A percentile compares a stretch with the other conserved stretches of the same genome.
Conservation (phyloP, 176 grass and related monocot genomes). For the Aegilops speltoides region DNA sequence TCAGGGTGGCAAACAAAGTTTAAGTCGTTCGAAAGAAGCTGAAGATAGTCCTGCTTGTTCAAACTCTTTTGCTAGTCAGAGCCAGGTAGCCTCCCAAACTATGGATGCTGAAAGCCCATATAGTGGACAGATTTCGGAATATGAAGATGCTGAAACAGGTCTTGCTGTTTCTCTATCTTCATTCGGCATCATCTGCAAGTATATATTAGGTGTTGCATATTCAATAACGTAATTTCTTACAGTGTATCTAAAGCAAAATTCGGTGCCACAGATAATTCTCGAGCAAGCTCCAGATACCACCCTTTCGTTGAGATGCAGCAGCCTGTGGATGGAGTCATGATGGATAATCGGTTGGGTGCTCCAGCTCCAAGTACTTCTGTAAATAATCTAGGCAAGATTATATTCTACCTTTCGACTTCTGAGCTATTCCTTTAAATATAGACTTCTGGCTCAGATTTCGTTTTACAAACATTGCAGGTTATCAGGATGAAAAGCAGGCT, state of each 20-base stretch:
- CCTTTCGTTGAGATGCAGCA: slow-evolving; percentile 97
- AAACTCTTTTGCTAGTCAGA: slow-evolving; percentile 85
- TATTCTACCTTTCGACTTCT: not conserved
- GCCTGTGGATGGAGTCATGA: slow-evolving; percentile 82
- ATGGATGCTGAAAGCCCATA: slow-evolving; percentile 87
- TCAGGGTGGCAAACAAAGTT: slow-evolving; percentile 88
- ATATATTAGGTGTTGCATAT: slow-evolving; percentile 62
- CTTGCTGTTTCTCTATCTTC: slow-evolving; percentile 62
- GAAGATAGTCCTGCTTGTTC: slow-evolving; percentile 94
- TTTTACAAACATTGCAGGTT: slow-evolving; percentile 48
- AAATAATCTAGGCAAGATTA: slow-evolving; percentile 68
- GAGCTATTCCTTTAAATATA: not conserved
- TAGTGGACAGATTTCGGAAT: slow-evolving; percentile 92
- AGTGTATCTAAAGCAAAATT: slow-evolving; percentile 95
- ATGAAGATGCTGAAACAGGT: slow-evolving; percentile 99
- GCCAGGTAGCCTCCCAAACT: slow-evolving; percentile 75
- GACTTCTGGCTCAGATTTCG: slow-evolving; percentile 31
- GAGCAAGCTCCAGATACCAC: slow-evolving; percentile 93
- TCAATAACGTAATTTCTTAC: slow-evolving; percentile 60
- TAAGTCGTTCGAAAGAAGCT: slow-evolving; percentile 66
- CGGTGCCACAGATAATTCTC: slow-evolving; percentile 91
- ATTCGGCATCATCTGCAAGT: slow-evolving; percentile 60
- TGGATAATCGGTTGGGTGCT: slow-evolving; percentile 43
- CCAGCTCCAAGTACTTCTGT: slow-evolving; percentile 48
- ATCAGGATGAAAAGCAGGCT: slow-evolving; percentile 56